phyloP scores from a whole-genome alignment of 441 rosid genomes.

The Lagerstroemia fauriei region DNA sequence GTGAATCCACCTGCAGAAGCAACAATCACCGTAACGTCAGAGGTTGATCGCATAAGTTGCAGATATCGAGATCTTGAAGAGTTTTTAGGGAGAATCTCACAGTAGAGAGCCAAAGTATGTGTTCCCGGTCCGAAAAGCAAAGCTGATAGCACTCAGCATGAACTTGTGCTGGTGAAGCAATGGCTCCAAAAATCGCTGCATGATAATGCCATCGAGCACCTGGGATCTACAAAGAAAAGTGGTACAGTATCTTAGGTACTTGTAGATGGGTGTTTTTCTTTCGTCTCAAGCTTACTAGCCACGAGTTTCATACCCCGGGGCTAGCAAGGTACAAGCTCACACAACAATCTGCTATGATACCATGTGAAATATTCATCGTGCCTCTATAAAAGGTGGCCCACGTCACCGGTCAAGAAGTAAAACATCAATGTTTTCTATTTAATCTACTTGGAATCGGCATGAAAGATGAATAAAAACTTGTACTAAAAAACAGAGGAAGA shows the following conservation, averaged over 20 bases:
- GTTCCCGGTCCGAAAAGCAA: constrained; percentile 27
- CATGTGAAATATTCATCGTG: too few species aligned
- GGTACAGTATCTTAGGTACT: background rate
- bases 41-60: background rate
- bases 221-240: constrained; percentile 20
- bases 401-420: too few species aligned
- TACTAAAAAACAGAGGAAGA: background rate
- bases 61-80: background rate
- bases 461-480: background rate
- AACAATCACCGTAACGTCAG: too few species aligned
- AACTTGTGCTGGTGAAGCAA: constrained; percentile 26
- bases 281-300: too few species aligned
- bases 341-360: too few species aligned
- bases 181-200: constrained; percentile 28
- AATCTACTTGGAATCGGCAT: background rate
- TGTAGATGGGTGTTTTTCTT: background rate
- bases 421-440: background rate
- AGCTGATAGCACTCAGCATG: constrained; percentile 27
- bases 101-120: constrained; percentile 25
- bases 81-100: constrained; percentile 10
- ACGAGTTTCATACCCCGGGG: too few species aligned
- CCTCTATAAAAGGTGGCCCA: too few species aligned
- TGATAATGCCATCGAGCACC: constrained; percentile 28
- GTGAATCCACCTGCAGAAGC: too few species aligned
- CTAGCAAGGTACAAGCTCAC: too few species aligned